Evolutionary conservation across 1,139 yeast species (phyloP).

Genomic region (Torulaspora globosa): DNA sequence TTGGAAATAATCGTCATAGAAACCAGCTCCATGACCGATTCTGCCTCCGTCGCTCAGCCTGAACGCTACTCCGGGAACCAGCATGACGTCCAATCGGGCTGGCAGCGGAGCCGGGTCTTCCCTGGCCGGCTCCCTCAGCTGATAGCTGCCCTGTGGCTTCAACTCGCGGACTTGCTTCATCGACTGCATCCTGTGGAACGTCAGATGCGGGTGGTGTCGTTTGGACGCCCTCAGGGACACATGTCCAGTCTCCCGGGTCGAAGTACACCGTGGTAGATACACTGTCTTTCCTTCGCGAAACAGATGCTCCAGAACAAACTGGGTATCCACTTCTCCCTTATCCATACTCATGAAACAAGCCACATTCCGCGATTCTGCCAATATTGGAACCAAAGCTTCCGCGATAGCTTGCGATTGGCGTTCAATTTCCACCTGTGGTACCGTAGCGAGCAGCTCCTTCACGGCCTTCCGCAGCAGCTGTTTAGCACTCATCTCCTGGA

Average conservation of each 20-base stretch:
- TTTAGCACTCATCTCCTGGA: slow-evolving; percentile 13
- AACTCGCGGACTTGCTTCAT: slow-evolving; percentile 45
- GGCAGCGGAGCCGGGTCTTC: slow-evolving; percentile 29
- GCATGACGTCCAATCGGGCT: slow-evolving; percentile 54
- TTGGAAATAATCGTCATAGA: slow-evolving; percentile 73
- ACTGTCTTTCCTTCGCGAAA: slow-evolving; percentile 21
- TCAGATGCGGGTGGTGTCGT: slow-evolving; percentile 44
- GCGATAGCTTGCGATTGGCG: slow-evolving; percentile 18
- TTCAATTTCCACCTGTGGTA: slow-evolving; percentile 15
- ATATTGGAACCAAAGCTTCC: slow-evolving; percentile 9
- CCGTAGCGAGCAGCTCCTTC: slow-evolving; percentile 6
- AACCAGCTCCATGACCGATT: slow-evolving; percentile 92
- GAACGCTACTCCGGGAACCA: slow-evolving; percentile 87
- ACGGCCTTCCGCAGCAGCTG: slow-evolving; percentile 15
- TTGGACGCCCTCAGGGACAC: slow-evolving; percentile 18
- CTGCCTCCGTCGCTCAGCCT: slow-evolving; percentile 47
- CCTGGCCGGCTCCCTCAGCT: slow-evolving; percentile 60
- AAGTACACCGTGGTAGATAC: slow-evolving; percentile 34
- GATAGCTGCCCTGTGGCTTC: slow-evolving; percentile 64
- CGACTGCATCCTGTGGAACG: slow-evolving; percentile 51
- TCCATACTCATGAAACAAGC: slow-evolving; percentile 37
- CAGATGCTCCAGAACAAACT: slow-evolving; percentile 20
- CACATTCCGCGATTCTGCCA: slow-evolving; percentile 16
- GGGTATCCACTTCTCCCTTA: slow-evolving; percentile 32
- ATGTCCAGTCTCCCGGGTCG: slow-evolving; percentile 28